Conservation (phyloP, 2,329 filamentous ascomycete genomes). For the Monosporascus cannonballus region DNA sequence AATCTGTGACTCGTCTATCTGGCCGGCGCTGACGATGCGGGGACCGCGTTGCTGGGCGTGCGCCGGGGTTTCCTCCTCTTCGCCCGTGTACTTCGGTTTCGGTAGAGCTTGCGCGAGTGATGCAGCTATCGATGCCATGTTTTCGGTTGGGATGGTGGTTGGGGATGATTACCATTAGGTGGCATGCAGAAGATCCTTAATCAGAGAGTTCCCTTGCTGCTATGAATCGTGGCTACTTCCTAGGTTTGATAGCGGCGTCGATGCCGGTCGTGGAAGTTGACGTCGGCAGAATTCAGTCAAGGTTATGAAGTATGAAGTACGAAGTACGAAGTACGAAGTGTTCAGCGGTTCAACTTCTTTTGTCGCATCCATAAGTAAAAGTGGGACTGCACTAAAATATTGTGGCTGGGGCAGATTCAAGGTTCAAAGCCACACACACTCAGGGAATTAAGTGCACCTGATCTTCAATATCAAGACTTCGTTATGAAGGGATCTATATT, state of each 20-base stretch:
- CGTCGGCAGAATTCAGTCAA: not conserved
- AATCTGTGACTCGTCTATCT: constrained; percentile 80
- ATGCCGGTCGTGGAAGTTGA: not conserved
- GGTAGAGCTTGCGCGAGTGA: constrained; percentile 77
- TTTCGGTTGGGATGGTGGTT: constrained; percentile 11
- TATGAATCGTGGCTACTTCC: not conserved
- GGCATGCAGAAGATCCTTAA: constrained; percentile 11
- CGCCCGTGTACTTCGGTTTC: constrained; percentile 84
- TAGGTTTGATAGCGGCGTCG: not conserved
- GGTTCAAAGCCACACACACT: not conserved
- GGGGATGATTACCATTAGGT: constrained; percentile 3
- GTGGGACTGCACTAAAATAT: not conserved
- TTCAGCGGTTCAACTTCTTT: not conserved
- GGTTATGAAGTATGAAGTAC: not conserved
- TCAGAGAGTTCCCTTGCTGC: not conserved
- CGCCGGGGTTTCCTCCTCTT: constrained; percentile 73
- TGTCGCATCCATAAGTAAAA: not conserved
- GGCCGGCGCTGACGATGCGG: constrained; percentile 71
- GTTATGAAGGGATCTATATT: too few species aligned
- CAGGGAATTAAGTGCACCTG: too few species aligned
- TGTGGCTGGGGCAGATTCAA: not conserved
- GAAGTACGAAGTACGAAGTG: not conserved
- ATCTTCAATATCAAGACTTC: too few species aligned
- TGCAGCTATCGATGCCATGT: constrained; percentile 61
- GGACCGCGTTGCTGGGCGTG: constrained; percentile 72